Percentiles rank a stretch among this genome's conserved stretches.
Conservation (phyloP, 2,329 filamentous ascomycete genomes). For the Beauveria sp. region DNA sequence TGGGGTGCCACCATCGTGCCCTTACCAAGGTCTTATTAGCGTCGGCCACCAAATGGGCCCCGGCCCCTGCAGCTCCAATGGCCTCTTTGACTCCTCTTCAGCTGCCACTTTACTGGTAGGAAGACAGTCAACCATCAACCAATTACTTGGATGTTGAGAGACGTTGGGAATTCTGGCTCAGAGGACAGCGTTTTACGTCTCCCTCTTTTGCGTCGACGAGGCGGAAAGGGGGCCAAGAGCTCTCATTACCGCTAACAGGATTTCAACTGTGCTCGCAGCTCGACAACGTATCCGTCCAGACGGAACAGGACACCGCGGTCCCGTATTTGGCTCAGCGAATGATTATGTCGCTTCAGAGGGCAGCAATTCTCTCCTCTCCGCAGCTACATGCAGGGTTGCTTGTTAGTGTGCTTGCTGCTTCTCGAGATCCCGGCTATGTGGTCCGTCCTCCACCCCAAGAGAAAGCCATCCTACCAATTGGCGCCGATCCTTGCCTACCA, state of each 20-base stretch:
- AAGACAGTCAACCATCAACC: neutral
- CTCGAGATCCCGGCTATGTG: conserved; percentile 8
- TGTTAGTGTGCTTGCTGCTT: neutral
- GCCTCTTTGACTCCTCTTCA: neutral
- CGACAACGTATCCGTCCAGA: too few relatives aligned
- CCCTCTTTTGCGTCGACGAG: too few relatives aligned
- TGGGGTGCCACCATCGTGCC: neutral
- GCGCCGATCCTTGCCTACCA: conserved; percentile 6
- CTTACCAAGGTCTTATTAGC: neutral
- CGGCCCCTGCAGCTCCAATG: neutral
- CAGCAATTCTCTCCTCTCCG: too few relatives aligned
- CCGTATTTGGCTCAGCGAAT: too few relatives aligned
- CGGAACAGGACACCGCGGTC: too few relatives aligned
- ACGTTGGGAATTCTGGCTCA: neutral
- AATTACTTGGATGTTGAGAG: neutral
- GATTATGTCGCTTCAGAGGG: too few relatives aligned
- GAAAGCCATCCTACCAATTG: neutral
- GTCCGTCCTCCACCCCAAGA: neutral
- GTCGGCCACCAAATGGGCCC: neutral
- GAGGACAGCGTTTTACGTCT: neutral
- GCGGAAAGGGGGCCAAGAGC: neutral
- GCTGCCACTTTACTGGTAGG: neutral
- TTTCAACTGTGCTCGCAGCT: too few relatives aligned
- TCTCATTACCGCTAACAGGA: neutral
- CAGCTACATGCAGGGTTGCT: neutral